Evolutionary conservation across 1,284 basidiomycete genomes (phyloP), one percentile per base, ranked within the genome.

Genomic region (Fomitopsis betulina): DNA sequence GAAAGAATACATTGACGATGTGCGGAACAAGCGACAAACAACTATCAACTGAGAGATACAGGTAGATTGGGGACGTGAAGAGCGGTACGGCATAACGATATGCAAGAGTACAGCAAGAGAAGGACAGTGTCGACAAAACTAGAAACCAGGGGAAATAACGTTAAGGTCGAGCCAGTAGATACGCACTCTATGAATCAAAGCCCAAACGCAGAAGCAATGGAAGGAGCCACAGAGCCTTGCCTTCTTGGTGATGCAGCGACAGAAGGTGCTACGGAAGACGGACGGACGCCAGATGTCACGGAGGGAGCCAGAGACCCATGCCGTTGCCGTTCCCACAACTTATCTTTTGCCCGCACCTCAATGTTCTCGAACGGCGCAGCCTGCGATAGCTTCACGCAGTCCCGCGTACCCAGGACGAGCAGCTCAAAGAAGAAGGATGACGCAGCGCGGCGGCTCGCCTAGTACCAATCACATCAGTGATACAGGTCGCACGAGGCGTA

Each of bases 341-440:
- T 91, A 60, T 89, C 83, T 76, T 94, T 98, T 35, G 87, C 88
- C 7, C 80, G 76, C 42, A 98, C 81, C 67, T 91, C 82, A 62
- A 99, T 96, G 71, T 96, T 93, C 62, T 88, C 91, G 68, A 94
- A 98, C 0, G 91, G 76, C 9, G 75, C 76, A 21, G 74, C 67
- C 72, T 99, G 96, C 17, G 85, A 75, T 51, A 98, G 75, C 65
- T 87, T 86, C 65, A 99, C 78, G 68, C 91, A 93, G 71, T 98
- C 95, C 45, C 93, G 87, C 0, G 96, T 98, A 9, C 93, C 90
- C 2, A 99, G 84, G 3, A 98, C 93, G 32, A 99, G 87, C 55
- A 98, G 76, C 74, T 99, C 96, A 69, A 98, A 99, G 81, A 99
- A 99, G 81, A 99, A 98, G 2, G 93, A 87, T 0, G 95, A 86